Base-by-base conservation (phyloP, 352 stramenopile species). In the Phytophthora europaea region DNA sequence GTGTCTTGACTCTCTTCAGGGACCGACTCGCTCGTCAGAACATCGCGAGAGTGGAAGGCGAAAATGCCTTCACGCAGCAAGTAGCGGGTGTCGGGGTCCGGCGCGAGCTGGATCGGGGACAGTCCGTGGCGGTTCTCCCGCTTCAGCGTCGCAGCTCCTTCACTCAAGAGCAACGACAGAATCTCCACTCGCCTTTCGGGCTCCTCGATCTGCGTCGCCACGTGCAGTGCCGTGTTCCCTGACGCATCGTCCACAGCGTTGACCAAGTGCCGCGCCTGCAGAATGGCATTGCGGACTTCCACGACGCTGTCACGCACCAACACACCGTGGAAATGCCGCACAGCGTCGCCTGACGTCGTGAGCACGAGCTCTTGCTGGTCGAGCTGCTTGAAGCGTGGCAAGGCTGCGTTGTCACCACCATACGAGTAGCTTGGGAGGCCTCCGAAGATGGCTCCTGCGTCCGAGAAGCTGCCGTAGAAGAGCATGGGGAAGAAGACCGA, bases 151-250 rank as follows among this genome's bases (percentile, higher is more conserved):
- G 66, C 62, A 0, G 87, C 84, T 5, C 87, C 87, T 62, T 94
- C 84, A 34, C 81, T 91, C 13, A 94, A 56, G 12, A 94, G 71
- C 26, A 92, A 20, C 2, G 62, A 69, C 0, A 84, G 6, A 38
- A 91, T 70, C 12, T 91, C 87, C 1, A 87, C 22, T 2, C 87
- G 81, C 1, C 81, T 78, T 38, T 79, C 75, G 7, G 59, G 22
- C 23, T 92, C 87, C 28, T 92, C 84, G 0, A 91, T 59, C 51
- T 90, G 84, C 2, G 78, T 68, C 13, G 65, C 87, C 6, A 90
- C 73, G 51, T 92, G 84, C 2, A 94, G 75, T 12, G 84, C 73
- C 6, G 87, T 87, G 68, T 91, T 89, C 8, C 87, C 87, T 8
- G 83, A 83, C 0, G 59, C 22, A 0, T 81, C 71, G 23, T 94